phyloP scores from a whole-genome alignment of 1,139 yeast genomes.

The Geotrichum restrictum region DNA sequence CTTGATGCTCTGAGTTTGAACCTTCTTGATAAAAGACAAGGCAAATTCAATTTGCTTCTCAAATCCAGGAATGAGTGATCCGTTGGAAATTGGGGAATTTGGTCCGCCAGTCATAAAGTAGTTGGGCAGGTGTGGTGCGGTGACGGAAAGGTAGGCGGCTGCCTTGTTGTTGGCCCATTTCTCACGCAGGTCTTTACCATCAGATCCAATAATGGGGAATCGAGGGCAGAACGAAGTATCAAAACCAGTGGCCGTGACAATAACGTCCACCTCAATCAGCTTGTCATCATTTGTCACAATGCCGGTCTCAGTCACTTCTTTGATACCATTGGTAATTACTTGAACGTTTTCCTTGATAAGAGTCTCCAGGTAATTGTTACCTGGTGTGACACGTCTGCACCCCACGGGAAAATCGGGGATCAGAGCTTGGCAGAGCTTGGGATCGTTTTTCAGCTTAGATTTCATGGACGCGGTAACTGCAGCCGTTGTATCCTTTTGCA shows the following conservation, averaged over 20 bases:
- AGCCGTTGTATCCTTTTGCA: constrained; percentile 14
- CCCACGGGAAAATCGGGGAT: constrained; percentile 27
- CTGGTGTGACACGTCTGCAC: constrained; percentile 29
- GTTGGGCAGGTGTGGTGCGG: constrained; percentile 27
- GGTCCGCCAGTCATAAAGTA: constrained; percentile 26
- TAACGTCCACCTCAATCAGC: constrained; percentile 24
- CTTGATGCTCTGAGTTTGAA: constrained; percentile 23
- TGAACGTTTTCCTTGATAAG: constrained; percentile 24
- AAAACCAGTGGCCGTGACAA: constrained; percentile 28
- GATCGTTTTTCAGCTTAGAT: constrained; percentile 22
- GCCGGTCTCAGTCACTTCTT: constrained; percentile 21
- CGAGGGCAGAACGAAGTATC: constrained; percentile 25
- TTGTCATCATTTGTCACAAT: constrained; percentile 25
- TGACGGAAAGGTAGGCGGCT: constrained; percentile 23
- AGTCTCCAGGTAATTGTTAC: constrained; percentile 26
- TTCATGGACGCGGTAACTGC: constrained; percentile 17
- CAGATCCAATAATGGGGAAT: constrained; percentile 25
- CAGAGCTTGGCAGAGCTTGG: constrained; percentile 24
- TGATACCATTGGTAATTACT: constrained; percentile 13
- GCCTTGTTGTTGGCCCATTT: constrained; percentile 18
- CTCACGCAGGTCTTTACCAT: constrained; percentile 24
- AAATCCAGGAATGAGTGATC: constrained; percentile 24
- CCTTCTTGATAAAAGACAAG: constrained; percentile 22
- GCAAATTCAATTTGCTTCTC: constrained; percentile 25
- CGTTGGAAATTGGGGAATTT: constrained; percentile 25